Evolutionary conservation across 2,329 filamentous ascomycete species (phyloP), one percentile per base, ranked within the genome.

Genomic region (Cladosporium austrohemisphaericum): DNA sequence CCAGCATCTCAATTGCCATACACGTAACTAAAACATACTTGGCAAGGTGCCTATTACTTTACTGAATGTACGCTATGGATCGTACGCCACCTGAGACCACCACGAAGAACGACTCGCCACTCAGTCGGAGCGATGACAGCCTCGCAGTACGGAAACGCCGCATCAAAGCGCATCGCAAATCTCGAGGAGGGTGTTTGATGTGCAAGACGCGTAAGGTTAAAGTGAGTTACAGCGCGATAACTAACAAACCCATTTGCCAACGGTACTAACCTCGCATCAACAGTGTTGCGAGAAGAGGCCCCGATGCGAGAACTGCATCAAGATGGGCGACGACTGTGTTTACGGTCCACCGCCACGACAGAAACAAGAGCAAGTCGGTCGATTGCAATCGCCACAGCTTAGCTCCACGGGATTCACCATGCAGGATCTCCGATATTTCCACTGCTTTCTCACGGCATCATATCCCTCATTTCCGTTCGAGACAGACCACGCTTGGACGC

Each of bases 201-300:
- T 47, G 44, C 33, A 47, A 47, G 33, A 23, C 33, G 25, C 44
- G 44, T 18, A 47, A 47, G 22, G 44, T 47, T 4, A 47, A 47
- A 26, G 44, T 31, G 11, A 20, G 40, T 13, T 23, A 10, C 16
- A 22, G 4, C 6, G n/a, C 5, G 2, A 16, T 16, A 8, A 18
- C n/a, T 9, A 16, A 9, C 1, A 4, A 6, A 26, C 1, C 2
- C 16, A 14, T 28, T 13, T 5, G 16, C 25, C 20, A 20, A 11
- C 3, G 4, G 2, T 33, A 9, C 28, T n/a, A 31, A 32, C 4
- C 11, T 25, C n/a, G 14, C 13, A 19, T 13, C 11, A 31, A 13
- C 6, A 47, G 44, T 47, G 44, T 25, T 47, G 32, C 16, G 44
- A 47, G 13, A 38, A 36, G 32, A 36, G 31, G 18, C 44, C 44